A percentile compares a stretch with the other conserved stretches of the same genome.
These are phyloP conservation scores for Choanephora cucurbitarum DNA, from an alignment of 371 early-diverging fungal genomes.

Conservation along the genomic window DNA sequence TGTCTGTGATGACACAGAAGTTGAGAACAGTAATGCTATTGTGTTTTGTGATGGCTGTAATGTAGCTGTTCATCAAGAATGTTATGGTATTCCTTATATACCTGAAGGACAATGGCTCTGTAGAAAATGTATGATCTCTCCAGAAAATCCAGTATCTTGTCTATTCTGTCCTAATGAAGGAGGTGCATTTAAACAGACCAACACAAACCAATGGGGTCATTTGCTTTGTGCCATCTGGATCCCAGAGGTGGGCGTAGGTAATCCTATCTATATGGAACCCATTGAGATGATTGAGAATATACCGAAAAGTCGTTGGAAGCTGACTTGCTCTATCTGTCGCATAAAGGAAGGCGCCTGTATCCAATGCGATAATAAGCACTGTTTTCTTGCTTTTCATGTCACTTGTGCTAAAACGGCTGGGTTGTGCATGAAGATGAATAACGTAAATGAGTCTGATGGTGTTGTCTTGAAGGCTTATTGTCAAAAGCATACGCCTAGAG, in stretches of 20 bases:
- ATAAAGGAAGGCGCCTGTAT: slow-evolving; percentile 87
- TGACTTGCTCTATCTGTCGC: slow-evolving; percentile 89
- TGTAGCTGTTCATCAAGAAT: slow-evolving; percentile 98
- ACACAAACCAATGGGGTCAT: slow-evolving; percentile 93
- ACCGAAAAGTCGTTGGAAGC: slow-evolving; percentile 87
- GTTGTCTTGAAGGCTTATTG: slow-evolving; percentile 77
- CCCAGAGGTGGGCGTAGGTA: slow-evolving; percentile 88
- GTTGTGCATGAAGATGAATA: slow-evolving; percentile 84
- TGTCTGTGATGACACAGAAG: slow-evolving; percentile 95
- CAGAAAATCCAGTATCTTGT: slow-evolving; percentile 89
- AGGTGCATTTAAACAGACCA: slow-evolving; percentile 97
- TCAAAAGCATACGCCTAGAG: slow-evolving; percentile 81
- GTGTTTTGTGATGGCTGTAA: slow-evolving; percentile 99
- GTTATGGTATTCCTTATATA: slow-evolving; percentile 99
- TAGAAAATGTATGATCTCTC: slow-evolving; percentile 94
- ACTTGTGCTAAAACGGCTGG: slow-evolving; percentile 90
- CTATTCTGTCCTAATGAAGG: slow-evolving; percentile 93
- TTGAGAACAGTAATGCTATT: slow-evolving; percentile 97
- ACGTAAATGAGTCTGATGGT: slow-evolving; percentile 43
- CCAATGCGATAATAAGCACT: slow-evolving; percentile 90
- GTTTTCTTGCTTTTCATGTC: slow-evolving; percentile 91
- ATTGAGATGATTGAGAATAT: slow-evolving; percentile 89
- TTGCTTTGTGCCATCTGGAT: slow-evolving; percentile 96
- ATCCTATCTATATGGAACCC: slow-evolving; percentile 96
- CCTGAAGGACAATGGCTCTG: slow-evolving; percentile 99